phyloP scores from a whole-genome alignment of 2,329 filamentous ascomycete genomes.

The Paraphoma chrysanthemicola region DNA sequence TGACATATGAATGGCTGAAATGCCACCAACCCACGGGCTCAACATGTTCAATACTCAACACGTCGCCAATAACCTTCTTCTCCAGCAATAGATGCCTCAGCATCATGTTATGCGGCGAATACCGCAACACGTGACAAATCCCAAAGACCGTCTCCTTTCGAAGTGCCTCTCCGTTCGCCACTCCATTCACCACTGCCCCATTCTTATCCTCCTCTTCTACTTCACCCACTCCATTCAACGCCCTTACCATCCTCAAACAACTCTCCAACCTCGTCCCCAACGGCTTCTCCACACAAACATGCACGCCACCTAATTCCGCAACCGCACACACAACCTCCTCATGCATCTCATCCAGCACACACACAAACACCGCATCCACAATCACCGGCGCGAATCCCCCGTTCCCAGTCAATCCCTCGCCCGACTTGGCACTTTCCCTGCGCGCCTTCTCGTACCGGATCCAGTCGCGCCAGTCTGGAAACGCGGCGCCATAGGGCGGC shows the following conservation, averaged over 20 bases:
- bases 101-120: conserved; percentile 90
- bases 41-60: conserved; percentile 86
- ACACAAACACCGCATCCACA: conserved; percentile 69
- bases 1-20: conserved; percentile 69
- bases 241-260: conserved; percentile 75
- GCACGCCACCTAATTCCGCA: conserved; percentile 69
- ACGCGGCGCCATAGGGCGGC: conserved; percentile 69
- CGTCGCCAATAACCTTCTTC: conserved; percentile 79
- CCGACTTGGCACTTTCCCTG: conserved; percentile 54
- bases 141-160: conserved; percentile 69
- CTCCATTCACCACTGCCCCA: conserved; percentile 18
- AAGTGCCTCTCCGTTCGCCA: background rate
- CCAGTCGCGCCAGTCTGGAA: conserved; percentile 77
- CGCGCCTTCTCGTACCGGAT: conserved; percentile 73
- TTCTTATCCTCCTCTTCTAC: too few species aligned
- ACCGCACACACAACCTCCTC: conserved; percentile 79
- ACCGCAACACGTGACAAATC: conserved; percentile 91
- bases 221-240: conserved; percentile 50
- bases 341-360: conserved; percentile 88
- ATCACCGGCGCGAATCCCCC: conserved; percentile 1
- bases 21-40: conserved; percentile 98
- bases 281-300: conserved; percentile 96
- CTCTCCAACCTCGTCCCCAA: conserved; percentile 80
- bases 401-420: conserved; percentile 30
- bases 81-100: conserved; percentile 79